phyloP scores from a whole-genome alignment of 2,329 filamentous ascomycete species.

The Epichloe hybrida region DNA sequence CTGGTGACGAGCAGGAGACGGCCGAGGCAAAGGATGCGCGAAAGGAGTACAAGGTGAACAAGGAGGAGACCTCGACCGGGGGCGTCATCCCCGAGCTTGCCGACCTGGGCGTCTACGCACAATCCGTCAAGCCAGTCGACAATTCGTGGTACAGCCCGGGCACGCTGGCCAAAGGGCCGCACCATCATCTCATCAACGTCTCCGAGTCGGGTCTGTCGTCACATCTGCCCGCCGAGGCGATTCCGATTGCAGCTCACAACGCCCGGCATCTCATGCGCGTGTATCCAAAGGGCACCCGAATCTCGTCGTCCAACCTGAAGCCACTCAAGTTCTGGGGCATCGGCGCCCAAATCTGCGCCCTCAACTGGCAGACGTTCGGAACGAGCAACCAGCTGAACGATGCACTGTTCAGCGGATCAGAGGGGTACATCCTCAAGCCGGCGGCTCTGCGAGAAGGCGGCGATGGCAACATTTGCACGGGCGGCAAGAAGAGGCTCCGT shows the following conservation, averaged over 20 bases:
- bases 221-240: slow-evolving; percentile 33
- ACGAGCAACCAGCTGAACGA: slow-evolving; percentile 55
- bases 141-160: slow-evolving; percentile 49
- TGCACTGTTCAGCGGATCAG: slow-evolving; percentile 50
- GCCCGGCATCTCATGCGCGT: slow-evolving; percentile 55
- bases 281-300: slow-evolving; percentile 55
- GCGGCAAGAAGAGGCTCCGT: slow-evolving; percentile 34
- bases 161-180: slow-evolving; percentile 39
- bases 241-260: slow-evolving; percentile 44
- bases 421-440: slow-evolving; percentile 54
- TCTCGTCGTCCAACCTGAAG: slow-evolving; percentile 50
- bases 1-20: slow-evolving; percentile 23
- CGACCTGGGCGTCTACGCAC: slow-evolving; percentile 53
- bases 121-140: slow-evolving; percentile 53
- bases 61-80: slow-evolving; percentile 34
- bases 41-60: slow-evolving; percentile 39
- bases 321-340: slow-evolving; percentile 52
- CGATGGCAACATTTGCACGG: slow-evolving; percentile 31
- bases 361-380: slow-evolving; percentile 59
- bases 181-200: slow-evolving; percentile 56
- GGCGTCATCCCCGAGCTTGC: slow-evolving; percentile 52
- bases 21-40: slow-evolving; percentile 33
- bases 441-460: slow-evolving; percentile 43
- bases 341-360: slow-evolving; percentile 54
- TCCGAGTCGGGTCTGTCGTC: slow-evolving; percentile 46